Percentiles rank a stretch among this genome's conserved stretches.
phyloP scores from a whole-genome alignment of 345 rosid species.

The Brassica carinata region DNA sequence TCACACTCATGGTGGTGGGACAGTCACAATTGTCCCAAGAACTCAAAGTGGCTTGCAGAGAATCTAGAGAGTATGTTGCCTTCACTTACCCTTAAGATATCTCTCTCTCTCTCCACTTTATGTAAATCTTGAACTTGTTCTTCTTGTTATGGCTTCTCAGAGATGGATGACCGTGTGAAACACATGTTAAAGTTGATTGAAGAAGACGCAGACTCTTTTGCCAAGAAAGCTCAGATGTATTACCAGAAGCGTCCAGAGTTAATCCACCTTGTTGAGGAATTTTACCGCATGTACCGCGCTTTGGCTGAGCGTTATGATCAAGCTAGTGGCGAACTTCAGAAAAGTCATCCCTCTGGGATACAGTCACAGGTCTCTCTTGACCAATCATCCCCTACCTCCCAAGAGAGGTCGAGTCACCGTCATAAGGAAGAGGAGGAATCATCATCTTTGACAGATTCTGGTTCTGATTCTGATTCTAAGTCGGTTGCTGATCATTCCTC shows the following conservation, averaged over 20 bases:
- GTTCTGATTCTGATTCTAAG: slow-evolving; percentile 31
- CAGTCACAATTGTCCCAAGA: slow-evolving; percentile 73
- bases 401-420: slow-evolving; percentile 43
- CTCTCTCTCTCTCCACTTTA: not conserved
- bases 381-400: slow-evolving; percentile 56
- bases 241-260: slow-evolving; percentile 83
- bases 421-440: slow-evolving; percentile 64
- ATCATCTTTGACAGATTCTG: slow-evolving; percentile 66
- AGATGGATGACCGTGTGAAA: slow-evolving; percentile 82
- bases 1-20: slow-evolving; percentile 93
- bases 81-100: not conserved
- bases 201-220: slow-evolving; percentile 90
- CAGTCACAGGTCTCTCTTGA: slow-evolving; percentile 50
- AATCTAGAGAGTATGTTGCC: slow-evolving; percentile 67
- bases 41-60: slow-evolving; percentile 84
- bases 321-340: slow-evolving; percentile 67
- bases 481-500: slow-evolving; percentile 54
- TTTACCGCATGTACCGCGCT: slow-evolving; percentile 79
- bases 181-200: slow-evolving; percentile 80
- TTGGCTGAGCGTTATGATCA: slow-evolving; percentile 91
- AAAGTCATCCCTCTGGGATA: slow-evolving; percentile 52
- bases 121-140: not conserved
- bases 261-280: slow-evolving; percentile 71
- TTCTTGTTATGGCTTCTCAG: slow-evolving; percentile 41
- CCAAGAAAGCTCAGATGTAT: slow-evolving; percentile 89